phyloP scores from a whole-genome alignment of 108 stramenopile species.

The Asterionellopsis glacialis region DNA sequence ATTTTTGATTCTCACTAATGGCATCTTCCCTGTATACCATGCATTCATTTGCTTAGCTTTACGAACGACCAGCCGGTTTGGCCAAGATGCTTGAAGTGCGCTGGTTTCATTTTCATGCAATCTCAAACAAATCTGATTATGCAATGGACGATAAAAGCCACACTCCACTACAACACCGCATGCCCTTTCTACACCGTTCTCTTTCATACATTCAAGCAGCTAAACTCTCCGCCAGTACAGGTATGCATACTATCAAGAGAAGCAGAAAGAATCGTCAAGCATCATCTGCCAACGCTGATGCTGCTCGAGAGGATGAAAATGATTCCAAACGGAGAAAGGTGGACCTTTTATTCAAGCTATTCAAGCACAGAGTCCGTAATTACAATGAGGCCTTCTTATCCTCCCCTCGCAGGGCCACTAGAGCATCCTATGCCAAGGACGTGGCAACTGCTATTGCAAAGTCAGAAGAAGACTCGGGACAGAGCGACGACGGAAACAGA shows the following conservation, averaged over 20 bases:
- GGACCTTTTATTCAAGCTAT: not conserved
- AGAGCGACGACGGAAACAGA: too few relatives aligned
- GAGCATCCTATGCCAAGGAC: not conserved
- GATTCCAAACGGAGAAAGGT: not conserved
- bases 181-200: constrained; percentile 1
- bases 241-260: too few relatives aligned
- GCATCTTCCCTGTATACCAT: not conserved
- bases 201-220: not conserved
- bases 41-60: not conserved
- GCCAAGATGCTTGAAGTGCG: constrained; percentile 11
- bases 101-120: constrained; percentile 1
- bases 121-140: not conserved
- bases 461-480: too few relatives aligned
- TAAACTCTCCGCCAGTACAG: too few relatives aligned
- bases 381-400: constrained; percentile 2
- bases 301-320: too few relatives aligned
- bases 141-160: not conserved
- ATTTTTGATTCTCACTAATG: not conserved
- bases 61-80: not conserved
- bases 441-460: too few relatives aligned
- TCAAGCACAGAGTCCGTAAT: not conserved
- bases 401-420: not conserved
- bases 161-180: not conserved
- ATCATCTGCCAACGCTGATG: too few relatives aligned
- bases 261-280: too few relatives aligned